Evolutionary conservation across 441 rosid species (phyloP).

Genomic region (Rhodomyrtus psidioides): DNA sequence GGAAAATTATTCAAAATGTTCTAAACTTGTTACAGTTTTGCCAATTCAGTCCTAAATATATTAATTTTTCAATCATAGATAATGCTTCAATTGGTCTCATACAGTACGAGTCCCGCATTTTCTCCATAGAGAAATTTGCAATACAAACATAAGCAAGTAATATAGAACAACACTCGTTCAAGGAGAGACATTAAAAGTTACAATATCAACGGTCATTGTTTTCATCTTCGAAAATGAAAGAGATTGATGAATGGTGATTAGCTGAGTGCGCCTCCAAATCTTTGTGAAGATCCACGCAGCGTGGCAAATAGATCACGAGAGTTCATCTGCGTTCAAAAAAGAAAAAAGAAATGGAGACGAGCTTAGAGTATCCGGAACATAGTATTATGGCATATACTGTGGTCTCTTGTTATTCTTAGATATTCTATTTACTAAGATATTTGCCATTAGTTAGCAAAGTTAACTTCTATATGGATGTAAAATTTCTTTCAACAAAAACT

Average conservation of each 20-base stretch:
- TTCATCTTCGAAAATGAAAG: background rate
- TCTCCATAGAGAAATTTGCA: background rate
- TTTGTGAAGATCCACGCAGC: background rate
- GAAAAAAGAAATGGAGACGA: background rate
- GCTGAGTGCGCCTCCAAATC: background rate
- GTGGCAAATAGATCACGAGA: background rate
- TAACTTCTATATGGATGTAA: background rate
- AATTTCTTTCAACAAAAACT: background rate
- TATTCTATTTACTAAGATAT: background rate
- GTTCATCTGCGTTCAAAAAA: background rate
- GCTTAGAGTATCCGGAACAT: background rate
- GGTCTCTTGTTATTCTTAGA: background rate
- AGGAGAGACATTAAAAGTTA: background rate
- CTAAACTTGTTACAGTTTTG: no score
- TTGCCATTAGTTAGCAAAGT: background rate
- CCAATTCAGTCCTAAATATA: no score
- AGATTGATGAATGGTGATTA: background rate
- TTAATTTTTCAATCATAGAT: background rate
- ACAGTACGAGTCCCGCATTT: background rate
- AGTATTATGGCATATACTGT: background rate
- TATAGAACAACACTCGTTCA: background rate
- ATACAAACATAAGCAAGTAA: background rate
- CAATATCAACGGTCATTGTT: background rate
- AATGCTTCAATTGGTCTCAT: background rate
- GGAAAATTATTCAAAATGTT: no score